These are phyloP conservation scores for Mortierella sp. DNA, from an alignment of 371 early-diverging fungal genomes.

Conservation along the genomic window DNA sequence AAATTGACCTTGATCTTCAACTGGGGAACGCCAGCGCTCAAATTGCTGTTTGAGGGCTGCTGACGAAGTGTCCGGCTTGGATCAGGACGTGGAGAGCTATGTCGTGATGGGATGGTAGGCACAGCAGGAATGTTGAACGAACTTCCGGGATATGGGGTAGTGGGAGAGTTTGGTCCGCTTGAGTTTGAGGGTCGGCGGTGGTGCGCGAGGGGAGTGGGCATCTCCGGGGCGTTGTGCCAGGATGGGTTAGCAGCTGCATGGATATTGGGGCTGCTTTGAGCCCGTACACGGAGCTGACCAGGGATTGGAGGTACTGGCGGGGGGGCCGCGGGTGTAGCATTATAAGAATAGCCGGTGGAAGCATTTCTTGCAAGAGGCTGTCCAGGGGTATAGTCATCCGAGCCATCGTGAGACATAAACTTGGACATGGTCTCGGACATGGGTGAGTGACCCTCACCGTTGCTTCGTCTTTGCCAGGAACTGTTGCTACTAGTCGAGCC, in stretches of 20 bases:
- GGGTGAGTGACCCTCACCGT: slow-evolving; percentile 58
- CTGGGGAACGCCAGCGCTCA: slow-evolving; percentile 44
- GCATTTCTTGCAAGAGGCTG: slow-evolving; percentile 52
- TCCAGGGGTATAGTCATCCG: slow-evolving; percentile 58
- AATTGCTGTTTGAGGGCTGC: slow-evolving; percentile 46
- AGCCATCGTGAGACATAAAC: slow-evolving; percentile 53
- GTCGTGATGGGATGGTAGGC: slow-evolving; percentile 32
- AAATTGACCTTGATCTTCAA: slow-evolving; percentile 91
- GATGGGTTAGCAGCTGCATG: slow-evolving; percentile 53
- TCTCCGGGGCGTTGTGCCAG: slow-evolving; percentile 42
- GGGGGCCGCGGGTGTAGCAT: slow-evolving; percentile 30
- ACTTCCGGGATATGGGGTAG: slow-evolving; percentile 28
- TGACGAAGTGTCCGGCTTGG: slow-evolving; percentile 37
- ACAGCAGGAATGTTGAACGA: too few species aligned
- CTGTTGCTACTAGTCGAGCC: slow-evolving; percentile 54
- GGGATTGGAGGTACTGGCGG: slow-evolving; percentile 42
- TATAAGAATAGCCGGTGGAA: slow-evolving; percentile 51
- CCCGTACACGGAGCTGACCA: slow-evolving; percentile 67
- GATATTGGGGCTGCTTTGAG: slow-evolving; percentile 78
- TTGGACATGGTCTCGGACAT: slow-evolving; percentile 59
- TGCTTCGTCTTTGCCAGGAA: slow-evolving; percentile 57
- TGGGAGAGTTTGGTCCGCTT: slow-evolving; percentile 38
- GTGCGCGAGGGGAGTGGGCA: slow-evolving; percentile 62
- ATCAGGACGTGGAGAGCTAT: slow-evolving; percentile 43
- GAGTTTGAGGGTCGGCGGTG: slow-evolving; percentile 48